Evolutionary conservation across 1,284 basidiomycete genomes (phyloP).

Genomic region (Ceratobasidium sp.): DNA sequence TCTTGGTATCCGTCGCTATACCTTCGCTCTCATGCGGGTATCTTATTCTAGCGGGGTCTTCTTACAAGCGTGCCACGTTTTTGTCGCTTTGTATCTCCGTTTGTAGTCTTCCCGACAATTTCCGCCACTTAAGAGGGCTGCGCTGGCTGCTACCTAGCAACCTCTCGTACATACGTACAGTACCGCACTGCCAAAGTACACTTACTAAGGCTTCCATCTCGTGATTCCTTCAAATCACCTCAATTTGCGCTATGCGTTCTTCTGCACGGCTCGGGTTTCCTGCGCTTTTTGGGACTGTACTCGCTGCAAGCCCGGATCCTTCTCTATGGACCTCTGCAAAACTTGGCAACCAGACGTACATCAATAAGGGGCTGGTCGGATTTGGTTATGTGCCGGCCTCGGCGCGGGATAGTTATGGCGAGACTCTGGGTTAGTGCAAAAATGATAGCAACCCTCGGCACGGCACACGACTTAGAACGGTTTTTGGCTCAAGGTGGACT

Average conservation of each 20-base stretch:
- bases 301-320: slow-evolving; percentile 39
- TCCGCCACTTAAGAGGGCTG: slow-evolving; percentile 12
- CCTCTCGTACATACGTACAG: background rate
- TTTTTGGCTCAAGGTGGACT: slow-evolving; percentile 38
- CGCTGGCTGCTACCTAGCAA: background rate
- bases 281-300: slow-evolving; percentile 3
- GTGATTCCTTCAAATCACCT: background rate
- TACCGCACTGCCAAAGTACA: background rate
- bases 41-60: slow-evolving; percentile 9
- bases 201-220: slow-evolving; percentile 4
- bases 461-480: slow-evolving; percentile 29
- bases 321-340: slow-evolving; percentile 43
- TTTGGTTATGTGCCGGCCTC: slow-evolving; percentile 43
- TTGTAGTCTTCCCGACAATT: background rate
- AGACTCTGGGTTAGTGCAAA: slow-evolving; percentile 40
- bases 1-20: background rate
- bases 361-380: slow-evolving; percentile 45
- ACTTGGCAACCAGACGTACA: slow-evolving; percentile 44
- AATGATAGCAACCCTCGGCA: background rate
- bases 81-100: background rate
- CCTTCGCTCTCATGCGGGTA: background rate
- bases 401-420: slow-evolving; percentile 42
- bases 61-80: background rate
- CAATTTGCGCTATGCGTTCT: background rate
- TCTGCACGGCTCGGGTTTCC: slow-evolving; percentile 14